A percentile compares a stretch with the other conserved stretches of the same genome.
Evolutionary conservation across 208 protist species (phyloP).

Genomic region (Acanthamoeba pearcei): DNA sequence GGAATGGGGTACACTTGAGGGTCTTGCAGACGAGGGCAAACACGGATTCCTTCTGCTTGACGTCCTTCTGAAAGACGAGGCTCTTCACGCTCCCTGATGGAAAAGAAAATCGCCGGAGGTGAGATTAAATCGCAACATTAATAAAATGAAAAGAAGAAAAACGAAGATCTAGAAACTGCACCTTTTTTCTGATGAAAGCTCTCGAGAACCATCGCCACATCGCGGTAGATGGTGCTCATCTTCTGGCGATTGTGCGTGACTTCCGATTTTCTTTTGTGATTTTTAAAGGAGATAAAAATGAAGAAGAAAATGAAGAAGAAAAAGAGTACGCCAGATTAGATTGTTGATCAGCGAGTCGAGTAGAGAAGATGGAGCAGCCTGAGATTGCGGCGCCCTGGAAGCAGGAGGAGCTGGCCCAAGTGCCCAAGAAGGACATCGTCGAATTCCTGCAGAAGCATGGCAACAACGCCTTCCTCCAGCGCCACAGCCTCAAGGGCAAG

Average conservation of each 20-base stretch:
- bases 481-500: conserved; percentile 47
- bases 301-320: background rate
- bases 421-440: conserved; percentile 48
- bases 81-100: background rate
- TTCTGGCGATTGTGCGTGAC: background rate
- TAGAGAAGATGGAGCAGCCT: conserved; percentile 15
- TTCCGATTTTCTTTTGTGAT: background rate
- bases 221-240: background rate
- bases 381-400: conserved; percentile 31
- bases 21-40: conserved; percentile 19
- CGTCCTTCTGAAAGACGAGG: background rate
- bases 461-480: conserved; percentile 34
- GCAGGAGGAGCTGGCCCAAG: conserved; percentile 21
- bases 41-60: conserved; percentile 43
- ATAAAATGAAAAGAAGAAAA: background rate
- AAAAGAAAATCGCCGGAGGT: background rate
- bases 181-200: background rate
- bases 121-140: background rate
- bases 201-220: background rate
- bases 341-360: background rate
- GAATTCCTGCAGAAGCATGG: conserved; percentile 54
- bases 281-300: background rate
- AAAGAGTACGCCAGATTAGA: background rate
- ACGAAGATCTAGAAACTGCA: background rate
- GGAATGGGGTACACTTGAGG: conserved; percentile 1